Conservation (phyloP, 1,284 basidiomycete species). For the Violaceomyces palustris region DNA sequence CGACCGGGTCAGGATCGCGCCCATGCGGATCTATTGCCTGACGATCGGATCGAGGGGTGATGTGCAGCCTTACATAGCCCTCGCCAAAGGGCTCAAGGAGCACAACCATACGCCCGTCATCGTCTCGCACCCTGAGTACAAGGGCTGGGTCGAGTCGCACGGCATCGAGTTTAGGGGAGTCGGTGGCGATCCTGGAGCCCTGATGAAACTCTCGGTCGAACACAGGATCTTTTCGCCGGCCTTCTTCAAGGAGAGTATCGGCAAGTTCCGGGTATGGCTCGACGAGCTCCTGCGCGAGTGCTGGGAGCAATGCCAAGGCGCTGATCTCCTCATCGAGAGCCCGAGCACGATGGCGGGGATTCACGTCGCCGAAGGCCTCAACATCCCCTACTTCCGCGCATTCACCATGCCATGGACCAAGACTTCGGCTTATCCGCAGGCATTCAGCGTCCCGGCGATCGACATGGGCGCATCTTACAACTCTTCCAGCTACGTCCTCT, state of each 20-base stretch:
- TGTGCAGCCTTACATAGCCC: slow-evolving; percentile 60
- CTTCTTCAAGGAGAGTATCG: slow-evolving; percentile 35
- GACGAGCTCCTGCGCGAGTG: slow-evolving; percentile 39
- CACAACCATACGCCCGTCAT: slow-evolving; percentile 62
- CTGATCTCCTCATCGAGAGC: slow-evolving; percentile 45
- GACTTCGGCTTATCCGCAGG: slow-evolving; percentile 42
- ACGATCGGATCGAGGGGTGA: slow-evolving; percentile 60
- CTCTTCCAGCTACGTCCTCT: slow-evolving; percentile 32
- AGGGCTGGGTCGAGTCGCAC: slow-evolving; percentile 58
- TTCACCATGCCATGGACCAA: slow-evolving; percentile 50
- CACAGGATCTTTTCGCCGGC: slow-evolving; percentile 31
- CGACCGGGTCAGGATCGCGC: slow-evolving; percentile 11
- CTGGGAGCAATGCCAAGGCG: slow-evolving; percentile 36
- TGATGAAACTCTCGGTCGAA: slow-evolving; percentile 45
- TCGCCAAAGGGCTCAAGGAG: slow-evolving; percentile 55
- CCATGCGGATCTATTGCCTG: slow-evolving; percentile 47
- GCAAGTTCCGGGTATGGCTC: slow-evolving; percentile 44
- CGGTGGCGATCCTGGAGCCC: slow-evolving; percentile 39
- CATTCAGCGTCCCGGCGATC: slow-evolving; percentile 38
- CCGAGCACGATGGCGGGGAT: slow-evolving; percentile 46
- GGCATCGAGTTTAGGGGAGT: slow-evolving; percentile 37
- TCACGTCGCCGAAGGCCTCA: slow-evolving; percentile 45
- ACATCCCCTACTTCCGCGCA: slow-evolving; percentile 43
- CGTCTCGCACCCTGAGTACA: slow-evolving; percentile 65
- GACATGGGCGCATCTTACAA: slow-evolving; percentile 40